A percentile compares a stretch with the other conserved stretches of the same genome.
Conservation (phyloP, 495 filamentous ascomycete genomes). For the Aspergillus indologenus region DNA sequence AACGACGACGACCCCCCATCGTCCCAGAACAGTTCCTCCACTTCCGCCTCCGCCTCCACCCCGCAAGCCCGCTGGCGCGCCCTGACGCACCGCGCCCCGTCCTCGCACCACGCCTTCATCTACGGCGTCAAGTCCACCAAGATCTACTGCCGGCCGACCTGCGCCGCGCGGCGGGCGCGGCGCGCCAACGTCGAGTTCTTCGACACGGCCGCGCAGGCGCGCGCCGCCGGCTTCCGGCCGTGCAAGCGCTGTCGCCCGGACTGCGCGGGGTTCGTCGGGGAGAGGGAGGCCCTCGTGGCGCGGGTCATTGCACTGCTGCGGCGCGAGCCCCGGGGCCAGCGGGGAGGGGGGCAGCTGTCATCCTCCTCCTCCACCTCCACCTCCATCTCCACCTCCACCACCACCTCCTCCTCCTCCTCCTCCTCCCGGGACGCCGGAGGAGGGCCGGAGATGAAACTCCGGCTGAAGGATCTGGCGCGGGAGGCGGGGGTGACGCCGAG, state of each 20-base stretch:
- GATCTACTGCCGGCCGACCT: slow-evolving; percentile 57
- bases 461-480: slow-evolving; percentile 12
- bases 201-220: slow-evolving; percentile 50
- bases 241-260: slow-evolving; percentile 57
- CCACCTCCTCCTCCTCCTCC: too few species aligned
- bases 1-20: too few species aligned
- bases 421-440: too few species aligned
- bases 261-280: slow-evolving; percentile 14
- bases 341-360: too few species aligned
- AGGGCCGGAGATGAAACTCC: not conserved
- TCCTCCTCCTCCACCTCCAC: too few species aligned
- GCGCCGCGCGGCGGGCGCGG: slow-evolving; percentile 51
- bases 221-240: too few species aligned
- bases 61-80: not conserved
- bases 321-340: too few species aligned
- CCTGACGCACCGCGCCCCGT: slow-evolving; percentile 7
- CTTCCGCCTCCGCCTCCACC: not conserved
- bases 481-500: slow-evolving; percentile 17
- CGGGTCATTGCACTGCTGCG: not conserved
- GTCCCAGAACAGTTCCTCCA: too few species aligned
- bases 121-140: slow-evolving; percentile 54
- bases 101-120: slow-evolving; percentile 37
- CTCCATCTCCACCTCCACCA: not conserved
- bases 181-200: slow-evolving; percentile 53
- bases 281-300: slow-evolving; percentile 17